Evolutionary conservation across 1,284 basidiomycete genomes (phyloP).

Genomic region (Sporisorium exsertum): DNA sequence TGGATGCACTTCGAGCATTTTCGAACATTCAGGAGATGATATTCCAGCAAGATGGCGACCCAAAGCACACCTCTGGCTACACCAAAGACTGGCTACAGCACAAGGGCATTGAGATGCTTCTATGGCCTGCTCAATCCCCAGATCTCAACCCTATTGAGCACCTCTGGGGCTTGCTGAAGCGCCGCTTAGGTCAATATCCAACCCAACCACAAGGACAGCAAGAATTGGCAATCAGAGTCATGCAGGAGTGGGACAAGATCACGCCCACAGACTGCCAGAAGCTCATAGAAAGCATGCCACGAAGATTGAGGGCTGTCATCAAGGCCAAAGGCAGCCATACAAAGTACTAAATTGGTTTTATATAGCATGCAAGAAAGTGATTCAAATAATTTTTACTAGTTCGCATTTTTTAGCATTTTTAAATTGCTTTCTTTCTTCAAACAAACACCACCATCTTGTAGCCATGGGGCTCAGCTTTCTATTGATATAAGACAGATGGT

Average conservation of each 20-base stretch:
- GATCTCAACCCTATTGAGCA: conserved; percentile 71
- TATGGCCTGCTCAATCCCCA: conserved; percentile 69
- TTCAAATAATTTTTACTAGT: neutral
- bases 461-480: neutral
- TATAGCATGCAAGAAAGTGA: neutral
- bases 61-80: conserved; percentile 62
- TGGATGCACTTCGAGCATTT: conserved; percentile 37
- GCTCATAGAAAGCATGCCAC: conserved; percentile 27
- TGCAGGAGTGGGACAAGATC: conserved; percentile 12
- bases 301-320: conserved; percentile 15
- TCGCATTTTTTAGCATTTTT: neutral
- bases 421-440: neutral
- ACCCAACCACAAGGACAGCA: neutral
- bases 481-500: neutral
- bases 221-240: neutral
- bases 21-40: conserved; percentile 44
- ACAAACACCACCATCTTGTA: neutral
- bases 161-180: conserved; percentile 59
- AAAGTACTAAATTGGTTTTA: conserved; percentile 9
- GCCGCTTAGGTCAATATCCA: conserved; percentile 4
- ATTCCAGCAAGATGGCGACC: conserved; percentile 70
- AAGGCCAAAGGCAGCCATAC: conserved; percentile 27
- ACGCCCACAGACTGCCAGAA: neutral
- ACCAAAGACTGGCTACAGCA: conserved; percentile 56
- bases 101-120: conserved; percentile 55